phyloP scores from a whole-genome alignment of 2,329 filamentous ascomycete species.

The Alternaria sp. region DNA sequence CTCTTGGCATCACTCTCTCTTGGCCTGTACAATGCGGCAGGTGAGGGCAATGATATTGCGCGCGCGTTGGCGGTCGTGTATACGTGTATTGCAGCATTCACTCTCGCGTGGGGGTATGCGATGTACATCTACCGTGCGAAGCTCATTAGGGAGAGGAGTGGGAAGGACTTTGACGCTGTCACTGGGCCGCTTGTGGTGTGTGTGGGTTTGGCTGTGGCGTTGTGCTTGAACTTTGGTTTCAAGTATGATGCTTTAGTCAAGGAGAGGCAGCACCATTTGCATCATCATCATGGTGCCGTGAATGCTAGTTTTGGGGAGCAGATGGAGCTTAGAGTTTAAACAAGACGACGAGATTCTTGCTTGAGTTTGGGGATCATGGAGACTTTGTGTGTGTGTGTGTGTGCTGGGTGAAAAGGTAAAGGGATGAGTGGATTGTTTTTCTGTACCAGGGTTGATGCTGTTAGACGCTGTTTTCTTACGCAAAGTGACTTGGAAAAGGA shows the following conservation, averaged over 20 bases:
- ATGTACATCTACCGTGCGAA: slow-evolving; percentile 78
- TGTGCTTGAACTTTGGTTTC: slow-evolving; percentile 88
- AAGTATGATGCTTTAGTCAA: slow-evolving; percentile 56
- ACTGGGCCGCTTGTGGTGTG: slow-evolving; percentile 86
- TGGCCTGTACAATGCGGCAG: slow-evolving; percentile 87
- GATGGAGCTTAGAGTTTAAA: slow-evolving; percentile 30
- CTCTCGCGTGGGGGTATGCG: slow-evolving; percentile 85
- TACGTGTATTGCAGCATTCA: slow-evolving; percentile 80
- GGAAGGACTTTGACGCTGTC: slow-evolving; percentile 91
- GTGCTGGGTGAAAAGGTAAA: no score
- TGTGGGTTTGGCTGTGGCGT: slow-evolving; percentile 75
- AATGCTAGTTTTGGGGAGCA: slow-evolving; percentile 19
- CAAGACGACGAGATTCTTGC: background rate
- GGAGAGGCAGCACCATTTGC: slow-evolving; percentile 15
- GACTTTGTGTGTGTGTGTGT: no score
- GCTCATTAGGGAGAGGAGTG: slow-evolving; percentile 85
- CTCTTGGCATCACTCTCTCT: slow-evolving; percentile 85
- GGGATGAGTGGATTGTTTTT: background rate
- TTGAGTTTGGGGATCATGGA: no score
- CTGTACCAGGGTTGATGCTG: background rate
- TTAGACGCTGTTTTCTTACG: background rate
- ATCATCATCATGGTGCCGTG: slow-evolving; percentile 12
- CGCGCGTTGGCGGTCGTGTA: slow-evolving; percentile 83
- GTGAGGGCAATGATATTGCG: slow-evolving; percentile 75
- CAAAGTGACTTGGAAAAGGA: background rate